Conservation (phyloP, 163 green algal species). For the Coccomyxa subellipsoidea region DNA sequence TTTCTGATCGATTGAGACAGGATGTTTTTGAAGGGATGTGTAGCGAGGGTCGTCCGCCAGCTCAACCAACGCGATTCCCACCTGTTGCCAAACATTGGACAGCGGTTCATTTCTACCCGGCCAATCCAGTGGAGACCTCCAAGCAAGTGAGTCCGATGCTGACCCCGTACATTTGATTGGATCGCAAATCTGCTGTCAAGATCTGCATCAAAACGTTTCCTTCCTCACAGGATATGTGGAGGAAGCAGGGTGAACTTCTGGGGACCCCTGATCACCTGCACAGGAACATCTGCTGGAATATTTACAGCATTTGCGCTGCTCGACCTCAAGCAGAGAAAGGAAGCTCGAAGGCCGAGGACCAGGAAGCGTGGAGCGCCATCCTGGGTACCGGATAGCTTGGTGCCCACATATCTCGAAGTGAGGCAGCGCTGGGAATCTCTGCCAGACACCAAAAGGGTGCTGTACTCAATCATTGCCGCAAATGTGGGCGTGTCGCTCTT, state of each 20-base stretch:
- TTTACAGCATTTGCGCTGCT: background rate
- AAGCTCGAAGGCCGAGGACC: background rate
- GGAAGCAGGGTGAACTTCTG: background rate
- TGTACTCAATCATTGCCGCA: slow-evolving; percentile 10
- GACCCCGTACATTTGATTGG: background rate
- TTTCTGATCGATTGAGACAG: too few species aligned
- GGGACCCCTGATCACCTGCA: background rate
- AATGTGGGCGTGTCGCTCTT: background rate
- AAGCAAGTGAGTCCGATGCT: background rate
- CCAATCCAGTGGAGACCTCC: background rate
- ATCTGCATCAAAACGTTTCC: too few species aligned
- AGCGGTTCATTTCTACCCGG: background rate
- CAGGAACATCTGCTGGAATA: background rate
- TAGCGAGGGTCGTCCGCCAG: background rate
- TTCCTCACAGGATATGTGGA: background rate
- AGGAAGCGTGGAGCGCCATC: background rate
- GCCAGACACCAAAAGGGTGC: background rate
- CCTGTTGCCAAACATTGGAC: too few species aligned
- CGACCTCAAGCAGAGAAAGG: background rate
- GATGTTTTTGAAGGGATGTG: too few species aligned
- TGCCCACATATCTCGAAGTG: background rate
- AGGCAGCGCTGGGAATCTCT: background rate
- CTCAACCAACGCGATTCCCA: too few species aligned
- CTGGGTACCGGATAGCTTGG: background rate
- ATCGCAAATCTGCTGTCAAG: too few species aligned